Evolutionary conservation across 192 early-diverging fungal species (phyloP).

Genomic region (Backusella mclennaniae): DNA sequence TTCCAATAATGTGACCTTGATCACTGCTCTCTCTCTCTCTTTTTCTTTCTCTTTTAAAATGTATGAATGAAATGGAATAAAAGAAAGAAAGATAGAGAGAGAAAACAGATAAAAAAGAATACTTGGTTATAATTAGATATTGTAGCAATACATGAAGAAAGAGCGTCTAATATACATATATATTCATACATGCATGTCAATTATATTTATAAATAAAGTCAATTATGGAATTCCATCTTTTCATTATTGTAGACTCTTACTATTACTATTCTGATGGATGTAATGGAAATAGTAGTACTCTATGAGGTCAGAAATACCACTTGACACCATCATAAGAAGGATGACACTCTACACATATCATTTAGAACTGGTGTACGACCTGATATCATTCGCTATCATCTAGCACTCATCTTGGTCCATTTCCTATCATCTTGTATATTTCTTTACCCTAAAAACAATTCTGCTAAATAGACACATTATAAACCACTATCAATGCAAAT

Average conservation of each 20-base stretch:
- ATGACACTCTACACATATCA: background rate
- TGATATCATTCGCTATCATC: background rate
- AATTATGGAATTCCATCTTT: no score
- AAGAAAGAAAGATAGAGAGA: background rate
- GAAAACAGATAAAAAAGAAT: background rate
- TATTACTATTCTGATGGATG: no score
- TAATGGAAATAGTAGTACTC: background rate
- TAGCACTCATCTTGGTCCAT: background rate
- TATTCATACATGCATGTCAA: no score
- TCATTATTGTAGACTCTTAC: no score
- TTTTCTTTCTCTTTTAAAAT: background rate
- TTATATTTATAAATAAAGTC: no score
- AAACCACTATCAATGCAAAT: no score
- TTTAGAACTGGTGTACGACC: background rate
- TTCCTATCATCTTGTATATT: background rate
- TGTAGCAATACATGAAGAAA: no score
- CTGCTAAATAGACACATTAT: no score
- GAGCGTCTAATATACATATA: no score
- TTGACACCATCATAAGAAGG: background rate
- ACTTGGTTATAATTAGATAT: no score
- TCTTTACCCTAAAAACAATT: no score
- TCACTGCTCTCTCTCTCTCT: background rate
- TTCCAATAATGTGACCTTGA: conserved; percentile 4
- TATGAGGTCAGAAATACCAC: background rate
- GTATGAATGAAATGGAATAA: background rate